These are phyloP conservation scores for Paragyromitra xinjiangensis DNA, from an alignment of 495 filamentous ascomycete species.

Conservation along the genomic window DNA sequence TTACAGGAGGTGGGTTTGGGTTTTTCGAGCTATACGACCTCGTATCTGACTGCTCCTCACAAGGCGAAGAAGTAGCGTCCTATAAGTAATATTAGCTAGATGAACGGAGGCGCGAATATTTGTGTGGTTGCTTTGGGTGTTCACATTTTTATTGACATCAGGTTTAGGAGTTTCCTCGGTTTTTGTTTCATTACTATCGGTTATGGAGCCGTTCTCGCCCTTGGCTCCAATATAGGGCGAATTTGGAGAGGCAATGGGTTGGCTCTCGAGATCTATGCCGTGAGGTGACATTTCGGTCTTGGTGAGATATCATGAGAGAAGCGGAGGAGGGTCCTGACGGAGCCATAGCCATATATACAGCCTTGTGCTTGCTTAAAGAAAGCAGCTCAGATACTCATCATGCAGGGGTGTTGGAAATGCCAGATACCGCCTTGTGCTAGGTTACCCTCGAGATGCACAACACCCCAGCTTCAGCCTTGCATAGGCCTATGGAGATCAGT, in stretches of 20 bases:
- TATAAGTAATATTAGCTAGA: neutral
- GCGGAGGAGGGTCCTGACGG: neutral
- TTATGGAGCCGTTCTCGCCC: neutral
- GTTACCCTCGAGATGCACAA: no score
- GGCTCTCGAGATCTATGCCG: neutral
- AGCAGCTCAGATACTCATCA: neutral
- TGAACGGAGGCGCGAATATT: neutral
- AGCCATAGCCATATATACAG: neutral
- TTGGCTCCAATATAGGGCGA: neutral
- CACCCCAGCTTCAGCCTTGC: no score
- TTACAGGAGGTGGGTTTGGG: neutral
- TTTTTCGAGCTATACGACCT: slow-evolving; percentile 10
- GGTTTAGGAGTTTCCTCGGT: neutral
- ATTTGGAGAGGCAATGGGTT: neutral
- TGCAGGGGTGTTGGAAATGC: neutral
- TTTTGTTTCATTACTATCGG: neutral
- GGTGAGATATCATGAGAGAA: neutral
- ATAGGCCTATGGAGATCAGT: no score
- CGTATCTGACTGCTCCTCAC: no score
- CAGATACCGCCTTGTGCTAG: no score
- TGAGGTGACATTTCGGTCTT: neutral
- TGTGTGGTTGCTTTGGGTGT: neutral
- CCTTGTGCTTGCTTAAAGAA: no score
- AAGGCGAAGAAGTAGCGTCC: neutral
- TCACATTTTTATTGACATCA: neutral